These are phyloP conservation scores for Oryza punctata DNA, from an alignment of 176 grass and related monocot genomes.

Conservation along the genomic window DNA sequence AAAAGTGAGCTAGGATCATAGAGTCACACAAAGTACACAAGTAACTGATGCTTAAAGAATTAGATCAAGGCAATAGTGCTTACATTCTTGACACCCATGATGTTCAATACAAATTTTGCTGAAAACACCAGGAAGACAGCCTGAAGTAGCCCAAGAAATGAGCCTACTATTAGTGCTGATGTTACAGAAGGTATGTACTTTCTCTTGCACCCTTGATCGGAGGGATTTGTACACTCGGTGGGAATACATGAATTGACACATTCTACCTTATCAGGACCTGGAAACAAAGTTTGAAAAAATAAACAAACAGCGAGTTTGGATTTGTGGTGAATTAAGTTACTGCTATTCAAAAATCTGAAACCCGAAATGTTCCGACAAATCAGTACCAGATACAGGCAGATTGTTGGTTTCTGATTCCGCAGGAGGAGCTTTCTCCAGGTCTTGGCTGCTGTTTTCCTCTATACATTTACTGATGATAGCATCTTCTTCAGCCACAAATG, in stretches of 20 bases:
- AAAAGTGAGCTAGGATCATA: background rate
- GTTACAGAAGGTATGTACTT: conserved; percentile 95
- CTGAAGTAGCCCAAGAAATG: conserved; percentile 83
- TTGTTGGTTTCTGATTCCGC: conserved; percentile 37
- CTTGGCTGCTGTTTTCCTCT: conserved; percentile 54
- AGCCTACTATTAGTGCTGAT: conserved; percentile 80
- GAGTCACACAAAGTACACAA: conserved; percentile 7
- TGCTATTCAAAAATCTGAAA: background rate
- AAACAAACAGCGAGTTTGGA: background rate
- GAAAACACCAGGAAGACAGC: conserved; percentile 74
- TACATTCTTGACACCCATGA: conserved; percentile 88
- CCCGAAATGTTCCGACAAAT: conserved; percentile 14
- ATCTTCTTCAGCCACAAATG: conserved; percentile 98
- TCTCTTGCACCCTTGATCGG: conserved; percentile 49
- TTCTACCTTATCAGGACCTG: conserved; percentile 52
- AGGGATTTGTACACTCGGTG: conserved; percentile 35
- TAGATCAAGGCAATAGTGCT: conserved; percentile 36
- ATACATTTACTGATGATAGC: conserved; percentile 70
- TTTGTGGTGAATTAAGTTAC: background rate
- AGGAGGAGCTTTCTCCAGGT: conserved; percentile 67
- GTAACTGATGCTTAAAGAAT: background rate
- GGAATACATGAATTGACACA: conserved; percentile 44
- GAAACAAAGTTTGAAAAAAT: conserved; percentile 27
- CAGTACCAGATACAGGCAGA: conserved; percentile 40
- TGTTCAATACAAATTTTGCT: conserved; percentile 62